phyloP scores from a whole-genome alignment of 371 early-diverging fungal genomes.

The Apophysomyces elegans region DNA sequence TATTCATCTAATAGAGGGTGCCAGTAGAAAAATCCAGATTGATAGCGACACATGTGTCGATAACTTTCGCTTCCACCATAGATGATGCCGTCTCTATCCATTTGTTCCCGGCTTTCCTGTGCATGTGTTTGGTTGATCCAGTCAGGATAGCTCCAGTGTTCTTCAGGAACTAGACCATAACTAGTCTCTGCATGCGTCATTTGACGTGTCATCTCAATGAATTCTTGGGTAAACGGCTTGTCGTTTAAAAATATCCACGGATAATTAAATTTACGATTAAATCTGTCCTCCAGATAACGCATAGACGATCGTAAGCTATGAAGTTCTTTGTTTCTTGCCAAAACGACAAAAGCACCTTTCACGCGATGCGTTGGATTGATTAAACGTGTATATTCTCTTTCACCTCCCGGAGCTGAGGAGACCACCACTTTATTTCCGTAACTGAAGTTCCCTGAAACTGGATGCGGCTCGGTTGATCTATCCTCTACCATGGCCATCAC shows the following conservation, averaged over 20 bases:
- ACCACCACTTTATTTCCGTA: neutral
- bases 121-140: slow-evolving; percentile 77
- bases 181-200: slow-evolving; percentile 50
- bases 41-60: slow-evolving; percentile 90
- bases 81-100: slow-evolving; percentile 64
- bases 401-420: neutral
- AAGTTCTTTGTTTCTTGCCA: slow-evolving; percentile 77
- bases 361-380: slow-evolving; percentile 17
- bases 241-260: slow-evolving; percentile 89
- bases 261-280: slow-evolving; percentile 80
- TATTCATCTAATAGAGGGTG: slow-evolving; percentile 80
- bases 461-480: slow-evolving; percentile 1
- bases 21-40: slow-evolving; percentile 88
- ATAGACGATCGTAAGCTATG: slow-evolving; percentile 68
- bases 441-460: neutral
- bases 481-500: neutral
- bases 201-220: slow-evolving; percentile 55
- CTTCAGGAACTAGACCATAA: slow-evolving; percentile 42
- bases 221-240: slow-evolving; percentile 73
- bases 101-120: slow-evolving; percentile 44
- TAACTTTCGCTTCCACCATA: slow-evolving; percentile 87
- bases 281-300: slow-evolving; percentile 75
- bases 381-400: neutral
- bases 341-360: slow-evolving; percentile 64
- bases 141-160: slow-evolving; percentile 80